These are phyloP conservation scores for Aspergillus ruber DNA, from an alignment of 2,329 filamentous ascomycete genomes.

Conservation along the genomic window DNA sequence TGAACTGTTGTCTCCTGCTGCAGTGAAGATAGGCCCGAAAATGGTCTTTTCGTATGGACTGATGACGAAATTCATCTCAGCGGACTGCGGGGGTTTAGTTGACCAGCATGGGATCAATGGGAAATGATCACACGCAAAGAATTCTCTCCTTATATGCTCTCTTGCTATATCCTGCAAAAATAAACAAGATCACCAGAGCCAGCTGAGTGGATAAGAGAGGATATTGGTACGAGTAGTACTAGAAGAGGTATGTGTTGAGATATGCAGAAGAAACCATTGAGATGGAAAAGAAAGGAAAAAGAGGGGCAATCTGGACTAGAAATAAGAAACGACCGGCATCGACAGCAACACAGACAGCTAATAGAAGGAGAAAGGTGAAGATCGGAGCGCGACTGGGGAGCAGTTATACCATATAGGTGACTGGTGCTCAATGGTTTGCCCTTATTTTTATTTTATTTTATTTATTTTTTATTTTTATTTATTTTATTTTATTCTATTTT, in stretches of 20 bases:
- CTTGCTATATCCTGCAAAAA: not conserved
- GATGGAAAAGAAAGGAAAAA: not conserved
- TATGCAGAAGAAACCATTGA: not conserved
- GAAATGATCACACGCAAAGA: not conserved
- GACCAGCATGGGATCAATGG: not conserved
- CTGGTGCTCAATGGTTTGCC: too few species aligned
- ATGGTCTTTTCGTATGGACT: slow-evolving; percentile 2
- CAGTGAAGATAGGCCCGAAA: slow-evolving; percentile 1
- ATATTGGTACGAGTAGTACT: not conserved
- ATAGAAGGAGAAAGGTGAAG: not conserved
- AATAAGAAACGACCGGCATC: not conserved
- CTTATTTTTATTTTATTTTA: not conserved
- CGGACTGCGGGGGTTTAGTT: not conserved
- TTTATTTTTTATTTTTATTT: not conserved
- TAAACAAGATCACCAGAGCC: not conserved
- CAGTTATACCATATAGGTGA: too few species aligned
- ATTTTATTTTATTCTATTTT: not conserved
- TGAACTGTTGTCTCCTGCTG: not conserved
- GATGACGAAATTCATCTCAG: slow-evolving; percentile 3
- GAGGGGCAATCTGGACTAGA: not conserved
- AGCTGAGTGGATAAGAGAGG: not conserved
- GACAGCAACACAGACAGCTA: not conserved
- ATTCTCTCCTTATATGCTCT: not conserved
- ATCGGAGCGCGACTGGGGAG: not conserved
- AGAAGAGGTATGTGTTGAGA: not conserved